Base-by-base conservation (phyloP, 2,329 filamentous ascomycete species). In the Penicillium italicum region DNA sequence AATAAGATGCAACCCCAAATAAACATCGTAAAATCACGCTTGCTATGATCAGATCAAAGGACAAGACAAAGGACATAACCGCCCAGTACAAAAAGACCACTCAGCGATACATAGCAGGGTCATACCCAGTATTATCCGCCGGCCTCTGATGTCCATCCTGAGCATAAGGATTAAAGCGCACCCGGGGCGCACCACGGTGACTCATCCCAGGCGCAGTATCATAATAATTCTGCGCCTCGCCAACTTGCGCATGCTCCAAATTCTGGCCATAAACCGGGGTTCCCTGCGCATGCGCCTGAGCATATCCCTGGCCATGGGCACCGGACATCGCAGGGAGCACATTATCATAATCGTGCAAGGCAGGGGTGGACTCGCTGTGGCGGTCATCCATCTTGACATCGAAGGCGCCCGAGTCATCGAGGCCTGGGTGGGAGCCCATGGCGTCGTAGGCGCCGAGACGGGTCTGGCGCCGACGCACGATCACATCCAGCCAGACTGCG, bases 401-500 rank as follows among this genome's bases (percentile, higher is more conserved):
- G 28, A 59, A 57, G 3, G 61, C 57, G n/a, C 60, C 62, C 38
- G 53, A 33, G 14, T 68, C 66, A 33, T 74, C 72, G 5, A 70
- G 48, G 2, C 55, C 61, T 2, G 57, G 44, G 38, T 59, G 57
- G 14, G 62, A 63, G 16, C 73, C 70, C 73, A 84, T 76, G 16
- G 73, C 74, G 50, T 74, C 70, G 64, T 85, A 84, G 5, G 69
- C 71, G 9, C 81, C 81, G 16, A 77, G 69, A 28, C 70, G 69
- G 16, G 69, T 78, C 54, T 78, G 71, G 33, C 74, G 72, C 12
- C 73, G 72, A 56, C 73, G 74, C 22, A 82, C 80, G 57, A 76
- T 70, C 33, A 82, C 63, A 65, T 85, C 83, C 41, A 85, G 72
- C 9, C 70, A 64, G 36, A 82, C 65, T 8, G 79, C 75, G 11